These are phyloP conservation scores for Thalassiosira ordinaria DNA, from an alignment of 352 stramenopile genomes.

Conservation along the genomic window DNA sequence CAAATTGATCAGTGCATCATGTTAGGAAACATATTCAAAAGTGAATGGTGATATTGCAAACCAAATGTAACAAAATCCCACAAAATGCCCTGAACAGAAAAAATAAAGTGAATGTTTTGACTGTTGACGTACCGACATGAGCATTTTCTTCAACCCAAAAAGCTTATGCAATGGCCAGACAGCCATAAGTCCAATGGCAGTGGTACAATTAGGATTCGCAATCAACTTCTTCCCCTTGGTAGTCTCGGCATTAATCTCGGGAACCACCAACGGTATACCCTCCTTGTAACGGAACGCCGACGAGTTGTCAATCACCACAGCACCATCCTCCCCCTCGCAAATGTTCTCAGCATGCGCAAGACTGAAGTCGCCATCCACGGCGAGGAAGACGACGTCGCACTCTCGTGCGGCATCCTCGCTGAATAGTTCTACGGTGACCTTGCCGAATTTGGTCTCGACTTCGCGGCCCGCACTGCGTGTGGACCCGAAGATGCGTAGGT, in stretches of 20 bases:
- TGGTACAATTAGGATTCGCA: conserved; percentile 99
- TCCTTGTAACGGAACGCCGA: conserved; percentile 94
- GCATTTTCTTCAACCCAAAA: conserved; percentile 95
- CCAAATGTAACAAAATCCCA: no score
- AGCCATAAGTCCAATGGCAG: conserved; percentile 96
- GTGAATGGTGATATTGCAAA: no score
- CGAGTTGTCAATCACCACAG: conserved; percentile 98
- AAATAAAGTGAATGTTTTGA: no score
- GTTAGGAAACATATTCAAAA: no score
- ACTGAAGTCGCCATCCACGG: conserved; percentile 96
- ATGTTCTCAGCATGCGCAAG: conserved; percentile 94
- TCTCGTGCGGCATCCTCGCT: conserved; percentile 90
- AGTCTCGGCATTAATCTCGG: conserved; percentile 94
- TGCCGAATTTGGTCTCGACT: conserved; percentile 90
- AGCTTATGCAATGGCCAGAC: conserved; percentile 95
- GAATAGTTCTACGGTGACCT: conserved; percentile 95
- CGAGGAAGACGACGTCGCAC: conserved; percentile 97
- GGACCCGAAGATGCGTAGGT: conserved; percentile 95
- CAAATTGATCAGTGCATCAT: background rate
- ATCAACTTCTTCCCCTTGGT: conserved; percentile 92
- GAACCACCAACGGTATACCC: conserved; percentile 92
- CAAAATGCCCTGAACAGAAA: no score
- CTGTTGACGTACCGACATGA: conserved; percentile 90
- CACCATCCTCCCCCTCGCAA: conserved; percentile 86
- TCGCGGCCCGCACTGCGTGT: conserved; percentile 91